These are phyloP conservation scores for Verbena officinalis DNA, from an alignment of 257 asterid species.

Conservation along the genomic window DNA sequence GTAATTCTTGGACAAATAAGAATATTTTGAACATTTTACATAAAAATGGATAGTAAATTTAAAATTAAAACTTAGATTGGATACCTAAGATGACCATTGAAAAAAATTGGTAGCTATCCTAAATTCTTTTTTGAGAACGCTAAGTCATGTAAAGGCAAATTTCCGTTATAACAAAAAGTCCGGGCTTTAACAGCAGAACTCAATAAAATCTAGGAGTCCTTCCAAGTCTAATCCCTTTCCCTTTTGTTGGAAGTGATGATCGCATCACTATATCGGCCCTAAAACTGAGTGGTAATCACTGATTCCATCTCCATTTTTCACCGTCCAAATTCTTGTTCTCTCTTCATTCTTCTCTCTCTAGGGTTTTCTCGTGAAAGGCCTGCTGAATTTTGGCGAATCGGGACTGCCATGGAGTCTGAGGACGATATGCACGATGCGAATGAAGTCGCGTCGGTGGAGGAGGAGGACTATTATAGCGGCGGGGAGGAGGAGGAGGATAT, in stretches of 20 bases:
- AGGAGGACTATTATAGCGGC: slow-evolving; percentile 75
- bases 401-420: slow-evolving; percentile 66
- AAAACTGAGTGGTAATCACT: slow-evolving; percentile 29
- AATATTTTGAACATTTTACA: too few species aligned
- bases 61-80: too few species aligned
- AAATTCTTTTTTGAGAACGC: too few species aligned
- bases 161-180: too few species aligned
- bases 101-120: too few species aligned
- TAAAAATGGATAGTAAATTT: too few species aligned
- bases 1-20: too few species aligned
- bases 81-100: too few species aligned
- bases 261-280: slow-evolving; percentile 33
- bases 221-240: slow-evolving; percentile 16
- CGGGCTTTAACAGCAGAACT: too few species aligned
- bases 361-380: slow-evolving; percentile 31
- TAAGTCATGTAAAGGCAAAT: too few species aligned
- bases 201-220: neutral
- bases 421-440: slow-evolving; percentile 96
- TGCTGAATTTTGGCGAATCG: slow-evolving; percentile 23
- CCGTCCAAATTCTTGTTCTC: slow-evolving; percentile 13
- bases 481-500: slow-evolving; percentile 53
- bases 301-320: slow-evolving; percentile 28
- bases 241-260: slow-evolving; percentile 34
- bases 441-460: slow-evolving; percentile 77
- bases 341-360: slow-evolving; percentile 33